Percentiles rank a stretch among this genome's conserved stretches.
Evolutionary conservation across 495 filamentous ascomycete genomes (phyloP).

Genomic region (Annulohypoxylon stygium): DNA sequence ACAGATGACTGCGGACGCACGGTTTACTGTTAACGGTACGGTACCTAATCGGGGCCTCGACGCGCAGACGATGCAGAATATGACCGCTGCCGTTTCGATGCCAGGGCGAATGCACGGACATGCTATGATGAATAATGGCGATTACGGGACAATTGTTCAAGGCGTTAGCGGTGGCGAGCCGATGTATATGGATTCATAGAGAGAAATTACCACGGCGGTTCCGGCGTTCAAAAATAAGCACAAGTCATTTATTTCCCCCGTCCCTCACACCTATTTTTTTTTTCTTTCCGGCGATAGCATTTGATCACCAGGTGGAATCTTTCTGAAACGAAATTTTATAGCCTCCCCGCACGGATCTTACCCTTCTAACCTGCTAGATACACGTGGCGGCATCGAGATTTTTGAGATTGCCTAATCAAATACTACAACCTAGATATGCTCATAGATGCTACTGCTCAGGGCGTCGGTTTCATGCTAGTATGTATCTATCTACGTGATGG

Average conservation of each 20-base stretch:
- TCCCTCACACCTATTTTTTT: background rate
- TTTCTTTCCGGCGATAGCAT: conserved; percentile 1
- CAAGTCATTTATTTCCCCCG: background rate
- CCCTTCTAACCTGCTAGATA: conserved; percentile 15
- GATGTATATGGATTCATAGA: conserved; percentile 57
- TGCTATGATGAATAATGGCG: conserved; percentile 49
- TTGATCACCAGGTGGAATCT: conserved; percentile 3
- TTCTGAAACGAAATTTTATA: conserved; percentile 18
- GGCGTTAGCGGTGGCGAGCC: conserved; percentile 55
- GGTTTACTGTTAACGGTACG: conserved; percentile 44
- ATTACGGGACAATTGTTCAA: conserved; percentile 51
- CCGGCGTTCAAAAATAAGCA: conserved; percentile 45
- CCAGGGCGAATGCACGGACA: conserved; percentile 47
- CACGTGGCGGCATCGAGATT: conserved; percentile 10
- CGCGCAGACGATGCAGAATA: conserved; percentile 50
- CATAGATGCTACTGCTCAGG: conserved; percentile 30
- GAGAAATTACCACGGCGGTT: conserved; percentile 15
- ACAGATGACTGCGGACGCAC: conserved; percentile 31
- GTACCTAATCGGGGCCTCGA: conserved; percentile 41
- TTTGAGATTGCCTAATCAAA: conserved; percentile 24
- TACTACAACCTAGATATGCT: conserved; percentile 30
- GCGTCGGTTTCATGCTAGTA: conserved; percentile 4
- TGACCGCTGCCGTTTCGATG: conserved; percentile 43
- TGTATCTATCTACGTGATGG: background rate
- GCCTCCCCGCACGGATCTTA: background rate